phyloP scores from a whole-genome alignment of 1,284 basidiomycete genomes.

The Malassezia sympodialis region DNA sequence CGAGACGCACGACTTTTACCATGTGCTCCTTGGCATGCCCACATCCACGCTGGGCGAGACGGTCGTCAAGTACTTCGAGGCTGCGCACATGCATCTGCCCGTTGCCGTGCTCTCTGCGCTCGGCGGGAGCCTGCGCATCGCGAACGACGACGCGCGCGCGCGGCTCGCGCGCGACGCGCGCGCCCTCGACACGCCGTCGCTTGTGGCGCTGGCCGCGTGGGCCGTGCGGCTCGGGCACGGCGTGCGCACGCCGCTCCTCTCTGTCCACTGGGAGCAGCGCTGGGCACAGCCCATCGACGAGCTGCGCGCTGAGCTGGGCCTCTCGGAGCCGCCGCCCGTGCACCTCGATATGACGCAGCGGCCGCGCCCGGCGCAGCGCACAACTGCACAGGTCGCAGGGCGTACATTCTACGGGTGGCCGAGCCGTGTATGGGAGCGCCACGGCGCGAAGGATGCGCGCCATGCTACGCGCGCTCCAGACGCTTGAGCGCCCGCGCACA shows the following conservation, averaged over 20 bases:
- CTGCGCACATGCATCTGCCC: slow-evolving; percentile 81
- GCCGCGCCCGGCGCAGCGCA: slow-evolving; percentile 4
- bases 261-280: slow-evolving; percentile 88
- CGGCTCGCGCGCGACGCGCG: slow-evolving; percentile 58
- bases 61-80: slow-evolving; percentile 92
- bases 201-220: slow-evolving; percentile 51
- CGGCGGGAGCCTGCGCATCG: slow-evolving; percentile 55
- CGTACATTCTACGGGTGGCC: slow-evolving; percentile 33
- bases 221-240: slow-evolving; percentile 69
- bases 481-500: slow-evolving; percentile 15
- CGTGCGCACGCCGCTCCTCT: slow-evolving; percentile 64
- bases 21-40: slow-evolving; percentile 74
- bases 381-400: slow-evolving; percentile 4
- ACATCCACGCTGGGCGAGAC: slow-evolving; percentile 84
- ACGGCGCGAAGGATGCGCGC: slow-evolving; percentile 17
- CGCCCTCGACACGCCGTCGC: slow-evolving; percentile 4
- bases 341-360: slow-evolving; percentile 25
- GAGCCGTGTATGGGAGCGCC: slow-evolving; percentile 30
- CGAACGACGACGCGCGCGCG: slow-evolving; percentile 53
- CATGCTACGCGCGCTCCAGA: slow-evolving; percentile 5
- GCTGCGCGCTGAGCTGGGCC: slow-evolving; percentile 73
- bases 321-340: slow-evolving; percentile 30
- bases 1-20: slow-evolving; percentile 90
- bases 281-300: slow-evolving; percentile 76
- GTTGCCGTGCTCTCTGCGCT: slow-evolving; percentile 71